Percentiles rank a stretch among this genome's conserved stretches.
These are phyloP conservation scores for Backusella circina DNA, from an alignment of 192 early-diverging fungal species.

Conservation along the genomic window DNA sequence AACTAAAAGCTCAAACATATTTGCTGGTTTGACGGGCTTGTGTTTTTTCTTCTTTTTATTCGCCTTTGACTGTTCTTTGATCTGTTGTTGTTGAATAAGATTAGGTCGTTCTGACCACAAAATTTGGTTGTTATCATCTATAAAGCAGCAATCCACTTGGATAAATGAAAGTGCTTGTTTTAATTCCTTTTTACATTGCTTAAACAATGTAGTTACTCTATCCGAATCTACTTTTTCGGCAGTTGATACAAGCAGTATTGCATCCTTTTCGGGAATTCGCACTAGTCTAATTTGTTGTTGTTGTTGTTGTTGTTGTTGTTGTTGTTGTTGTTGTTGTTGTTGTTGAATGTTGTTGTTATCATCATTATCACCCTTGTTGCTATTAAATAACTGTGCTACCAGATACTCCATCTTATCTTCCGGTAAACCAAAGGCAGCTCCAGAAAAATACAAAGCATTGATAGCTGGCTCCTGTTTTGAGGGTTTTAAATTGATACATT, in stretches of 20 bases:
- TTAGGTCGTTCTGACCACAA: not conserved
- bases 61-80: not conserved
- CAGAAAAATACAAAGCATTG: slow-evolving; percentile 53
- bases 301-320: not conserved
- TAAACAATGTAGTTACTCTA: not conserved
- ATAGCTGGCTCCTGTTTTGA: slow-evolving; percentile 36
- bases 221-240: not conserved
- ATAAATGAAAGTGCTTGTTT: not conserved
- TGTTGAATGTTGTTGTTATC: no score
- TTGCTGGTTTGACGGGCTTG: not conserved
- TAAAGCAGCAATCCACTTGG: not conserved
- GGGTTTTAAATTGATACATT: no score
- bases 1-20: not conserved
- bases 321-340: not conserved
- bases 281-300: not conserved
- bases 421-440: slow-evolving; percentile 48
- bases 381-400: not conserved
- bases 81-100: not conserved
- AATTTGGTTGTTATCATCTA: not conserved
- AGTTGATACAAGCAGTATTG: not conserved
- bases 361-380: not conserved
- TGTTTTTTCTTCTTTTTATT: not conserved
- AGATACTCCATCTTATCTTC: not conserved
- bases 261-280: not conserved
- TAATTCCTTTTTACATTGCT: not conserved